Conservation (phyloP, 129 eudicot species). For the Arctium minus region DNA sequence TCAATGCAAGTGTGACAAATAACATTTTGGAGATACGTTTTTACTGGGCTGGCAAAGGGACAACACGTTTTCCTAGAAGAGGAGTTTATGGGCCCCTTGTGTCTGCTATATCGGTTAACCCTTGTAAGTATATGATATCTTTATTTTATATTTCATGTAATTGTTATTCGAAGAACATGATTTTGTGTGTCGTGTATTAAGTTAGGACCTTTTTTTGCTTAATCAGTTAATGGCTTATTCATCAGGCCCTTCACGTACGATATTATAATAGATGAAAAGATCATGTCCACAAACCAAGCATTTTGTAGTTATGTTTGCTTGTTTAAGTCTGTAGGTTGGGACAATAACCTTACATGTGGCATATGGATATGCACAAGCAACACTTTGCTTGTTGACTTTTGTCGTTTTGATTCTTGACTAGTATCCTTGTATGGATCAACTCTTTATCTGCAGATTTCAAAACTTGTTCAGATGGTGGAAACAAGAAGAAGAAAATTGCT, state of each 20-base stretch:
- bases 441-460: conserved; percentile 38
- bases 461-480: conserved; percentile 37
- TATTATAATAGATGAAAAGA: not conserved
- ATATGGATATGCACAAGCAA: not conserved
- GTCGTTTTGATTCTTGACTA: not conserved
- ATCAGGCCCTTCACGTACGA: not conserved
- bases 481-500: conserved; percentile 29
- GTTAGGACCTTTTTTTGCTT: not conserved
- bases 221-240: not conserved
- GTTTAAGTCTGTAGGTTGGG: not conserved
- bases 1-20: conserved; percentile 20
- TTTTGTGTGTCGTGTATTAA: not conserved
- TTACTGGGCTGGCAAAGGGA: conserved; percentile 50
- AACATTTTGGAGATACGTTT: conserved; percentile 39
- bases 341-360: not conserved
- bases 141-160: not conserved
- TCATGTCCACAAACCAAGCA: not conserved
- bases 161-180: not conserved
- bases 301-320: not conserved
- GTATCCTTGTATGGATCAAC: not conserved
- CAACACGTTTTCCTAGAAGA: conserved; percentile 28
- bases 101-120: conserved; percentile 42
- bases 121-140: conserved; percentile 23
- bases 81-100: conserved; percentile 46
- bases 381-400: not conserved